Evolutionary conservation across 2,329 filamentous ascomycete species (phyloP), one percentile per base, ranked within the genome.

Genomic region (Calonectria fujianensis): DNA sequence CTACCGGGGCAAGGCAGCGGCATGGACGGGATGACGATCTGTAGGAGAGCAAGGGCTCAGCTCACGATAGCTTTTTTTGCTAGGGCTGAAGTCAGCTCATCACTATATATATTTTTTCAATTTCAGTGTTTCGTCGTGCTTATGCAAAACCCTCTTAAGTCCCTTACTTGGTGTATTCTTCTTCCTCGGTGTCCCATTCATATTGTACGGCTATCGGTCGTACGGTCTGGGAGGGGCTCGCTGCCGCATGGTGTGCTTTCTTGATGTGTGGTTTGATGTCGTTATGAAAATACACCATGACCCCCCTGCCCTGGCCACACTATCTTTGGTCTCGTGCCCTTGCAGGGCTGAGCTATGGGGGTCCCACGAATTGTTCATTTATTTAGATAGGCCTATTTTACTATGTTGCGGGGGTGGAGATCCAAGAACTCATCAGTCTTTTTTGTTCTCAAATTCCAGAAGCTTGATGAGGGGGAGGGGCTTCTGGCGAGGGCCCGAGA

Each of bases 241-340:
- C 32, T 63, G 61, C 71, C 70, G 71, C 18, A 65, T 68, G 59
- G 37, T 69, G 73, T 68, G 63, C 54, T 72, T 65, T 69, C n/a
- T 27, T 11, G 18, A 20, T 50, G 24, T 68, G 59, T 63, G 39
- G 32, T 69, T 52, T 59, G n/a, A 27, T 59, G 37, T 45, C 51
- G 51, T 61, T 45, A 61, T 69, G 39, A 50, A 48, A 48, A 54
- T 54, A 41, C 51, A 50, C 32, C 59, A 29, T 48, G 20, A 5
- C 8, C 29, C 54, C 65, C 71, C 71, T 51, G 59, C 41, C 37
- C 50, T 63, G 66, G 41, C 20, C 20, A 32, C 37, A 9, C 48
- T 54, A 16, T 29, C 18, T 27, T 48, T 71, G 61, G 61, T 50
- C 70, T 48, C 63, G 45, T 52, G 32, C 18, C 20, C 35, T 71